Evolutionary conservation across 2,329 filamentous ascomycete species (phyloP).

Genomic region (Exophiala calicioides): DNA sequence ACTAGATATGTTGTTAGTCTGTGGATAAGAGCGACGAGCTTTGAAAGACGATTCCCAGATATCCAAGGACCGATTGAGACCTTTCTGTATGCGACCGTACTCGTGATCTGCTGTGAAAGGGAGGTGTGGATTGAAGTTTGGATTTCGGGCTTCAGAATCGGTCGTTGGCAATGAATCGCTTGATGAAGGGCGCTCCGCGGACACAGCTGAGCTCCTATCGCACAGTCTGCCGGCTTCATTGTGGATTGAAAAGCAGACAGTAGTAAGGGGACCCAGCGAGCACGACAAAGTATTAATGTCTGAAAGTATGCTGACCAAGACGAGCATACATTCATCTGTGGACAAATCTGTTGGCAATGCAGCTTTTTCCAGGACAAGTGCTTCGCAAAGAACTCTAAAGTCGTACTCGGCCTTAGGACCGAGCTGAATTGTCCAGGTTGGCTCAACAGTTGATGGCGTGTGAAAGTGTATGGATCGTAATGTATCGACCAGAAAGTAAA

Average conservation of each 20-base stretch:
- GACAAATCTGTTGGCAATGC: background rate
- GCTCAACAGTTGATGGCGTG: constrained; percentile 7
- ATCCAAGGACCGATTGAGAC: background rate
- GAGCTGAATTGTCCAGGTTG: background rate
- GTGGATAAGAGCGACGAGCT: background rate
- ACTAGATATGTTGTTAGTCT: background rate
- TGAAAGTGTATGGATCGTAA: constrained; percentile 6
- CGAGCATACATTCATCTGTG: background rate
- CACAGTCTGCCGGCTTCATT: no score
- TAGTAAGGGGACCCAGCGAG: constrained; percentile 4
- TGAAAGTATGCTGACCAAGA: background rate
- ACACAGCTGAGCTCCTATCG: no score
- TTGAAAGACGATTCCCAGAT: background rate
- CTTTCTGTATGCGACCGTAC: background rate
- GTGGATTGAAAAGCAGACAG: background rate
- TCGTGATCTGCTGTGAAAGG: constrained; percentile 7
- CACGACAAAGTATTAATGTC: background rate
- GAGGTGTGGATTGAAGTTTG: no score
- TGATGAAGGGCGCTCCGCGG: no score
- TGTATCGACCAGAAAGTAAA: constrained; percentile 12
- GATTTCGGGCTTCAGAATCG: no score
- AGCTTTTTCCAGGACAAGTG: background rate
- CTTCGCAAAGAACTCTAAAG: background rate
- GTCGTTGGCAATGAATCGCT: no score
- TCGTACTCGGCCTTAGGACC: background rate